Base-by-base conservation (phyloP, 768 basidiomycete species). In the Zangia roseola region DNA sequence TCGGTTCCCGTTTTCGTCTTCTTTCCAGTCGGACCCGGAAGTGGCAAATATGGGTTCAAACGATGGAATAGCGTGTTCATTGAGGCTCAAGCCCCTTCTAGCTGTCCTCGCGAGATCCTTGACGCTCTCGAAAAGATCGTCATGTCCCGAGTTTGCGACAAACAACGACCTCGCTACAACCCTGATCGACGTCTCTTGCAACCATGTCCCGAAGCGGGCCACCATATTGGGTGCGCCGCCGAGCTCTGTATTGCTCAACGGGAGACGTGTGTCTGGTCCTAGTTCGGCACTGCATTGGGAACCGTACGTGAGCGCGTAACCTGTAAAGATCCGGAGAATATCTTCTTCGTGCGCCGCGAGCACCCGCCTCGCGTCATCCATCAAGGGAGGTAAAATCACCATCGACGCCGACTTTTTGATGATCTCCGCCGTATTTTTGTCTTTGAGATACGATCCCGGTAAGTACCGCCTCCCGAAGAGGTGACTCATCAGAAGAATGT, bases 131-230 rank as follows among this genome's bases (percentile, higher is more conserved):
- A 85, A 87, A 2, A 54, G 47, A 57, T 88, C 86, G 24, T 62
- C 74, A 45, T 83, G 82, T 0, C 87, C 86, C 0, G 86, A 88
- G 47, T 75, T 83, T 0, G 86, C 82, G 7, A 82, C 83, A 53
- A 87, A 88, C 6, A 71, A 55, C 1, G 86, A 88, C 9, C 85
- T 79, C 24, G 72, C 74, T 1, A 67, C 57, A 21, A 75, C 66
- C 0, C 28, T 55, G n/a, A 74, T 61, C 7, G 75, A 67, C 0
- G 72, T 73, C 2, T 65, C 51, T 1, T 64, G 59, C 33, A 85
- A 68, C 50, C 74, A 61, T 4, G 49, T 25, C 5, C 56, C 61
- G 53, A 82, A 74, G 4, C 50, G 56, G 1, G 69, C 51, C 12
- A 34, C 20, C 2, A 42, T 25, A 43, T 26, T 12, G 1, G 58